phyloP scores from a whole-genome alignment of 306 rosid genomes.

The Corylus avellana region DNA sequence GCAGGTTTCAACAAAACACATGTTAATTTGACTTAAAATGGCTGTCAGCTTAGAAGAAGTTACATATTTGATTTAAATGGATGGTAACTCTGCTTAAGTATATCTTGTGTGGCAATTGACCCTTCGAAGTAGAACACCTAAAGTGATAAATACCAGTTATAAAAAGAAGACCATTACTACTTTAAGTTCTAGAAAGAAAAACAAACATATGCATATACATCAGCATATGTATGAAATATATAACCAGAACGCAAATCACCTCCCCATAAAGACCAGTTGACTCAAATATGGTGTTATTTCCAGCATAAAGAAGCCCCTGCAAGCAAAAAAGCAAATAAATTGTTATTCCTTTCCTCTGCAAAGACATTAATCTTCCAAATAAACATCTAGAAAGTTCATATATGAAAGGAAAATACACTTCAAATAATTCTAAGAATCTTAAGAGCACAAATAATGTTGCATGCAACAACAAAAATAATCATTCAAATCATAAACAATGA shows the following conservation, averaged over 20 bases:
- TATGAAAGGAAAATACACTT: neutral
- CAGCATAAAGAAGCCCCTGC: conserved; percentile 87
- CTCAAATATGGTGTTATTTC: conserved; percentile 72
- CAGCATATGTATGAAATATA: neutral
- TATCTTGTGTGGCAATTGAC: neutral
- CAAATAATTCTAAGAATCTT: neutral
- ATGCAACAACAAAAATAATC: neutral
- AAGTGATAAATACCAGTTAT: neutral
- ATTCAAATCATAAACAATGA: neutral
- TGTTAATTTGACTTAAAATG: neutral
- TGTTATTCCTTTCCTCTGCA: conserved; percentile 13
- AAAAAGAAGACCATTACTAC: neutral
- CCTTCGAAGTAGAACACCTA: neutral
- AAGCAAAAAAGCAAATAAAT: conserved; percentile 28
- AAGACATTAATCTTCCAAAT: conserved; percentile 14
- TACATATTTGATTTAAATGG: neutral
- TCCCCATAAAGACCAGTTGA: conserved; percentile 73
- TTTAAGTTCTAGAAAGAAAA: neutral
- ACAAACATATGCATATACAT: neutral
- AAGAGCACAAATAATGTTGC: neutral
- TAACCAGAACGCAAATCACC: conserved; percentile 45
- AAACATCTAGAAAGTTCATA: neutral
- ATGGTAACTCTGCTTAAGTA: neutral
- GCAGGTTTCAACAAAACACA: neutral
- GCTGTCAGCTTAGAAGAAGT: neutral